Base-by-base conservation (phyloP, 306 rosid species). In the Betula pendula region DNA sequence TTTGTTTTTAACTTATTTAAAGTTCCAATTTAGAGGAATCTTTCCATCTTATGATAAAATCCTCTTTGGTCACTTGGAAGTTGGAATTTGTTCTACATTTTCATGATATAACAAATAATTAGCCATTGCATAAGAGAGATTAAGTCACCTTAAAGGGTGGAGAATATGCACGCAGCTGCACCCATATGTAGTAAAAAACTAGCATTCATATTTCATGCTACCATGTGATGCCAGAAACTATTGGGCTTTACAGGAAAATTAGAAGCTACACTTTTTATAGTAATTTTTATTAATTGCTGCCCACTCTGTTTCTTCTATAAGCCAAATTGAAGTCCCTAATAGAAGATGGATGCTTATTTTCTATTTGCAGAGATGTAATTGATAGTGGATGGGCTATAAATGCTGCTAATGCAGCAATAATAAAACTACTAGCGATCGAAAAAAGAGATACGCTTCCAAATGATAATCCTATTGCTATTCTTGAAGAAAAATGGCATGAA, bases 341-440 rank as follows among this genome's bases (percentile, higher is more conserved):
- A 31, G n/a, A 60, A 60, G 11, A 60, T 60, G 43, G 51, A 75
- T 31, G 50, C 68, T 45, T 14, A 3, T 76, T 45, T 69, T 52
- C 45, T 63, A 17, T 74, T 56, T 27, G 24, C 85, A 92, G 97
- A 80, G 88, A 81, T 74, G 68, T 72, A 68, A 71, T 71, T 22
- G 76, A 85, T 55, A 83, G 85, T 71, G 83, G 45, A 48, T 78
- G 89, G 91, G 88, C 90, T 25, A 79, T 82, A 78, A 80, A 84
- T 71, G 60, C 77, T 71, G 87, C 88, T 51, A 74, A 84, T 56
- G 71, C 81, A 81, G 79, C 90, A 16, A 90, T 92, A 68, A 82
- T 83, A 72, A 83, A 78, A 84, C 77, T 92, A 74, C 76, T 92
- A 38, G 89, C 80, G 83, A 83, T 81, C 70, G 92, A 87, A 84